These are phyloP conservation scores for Hypoxylon rickii DNA, from an alignment of 495 filamentous ascomycete genomes.

Conservation along the genomic window DNA sequence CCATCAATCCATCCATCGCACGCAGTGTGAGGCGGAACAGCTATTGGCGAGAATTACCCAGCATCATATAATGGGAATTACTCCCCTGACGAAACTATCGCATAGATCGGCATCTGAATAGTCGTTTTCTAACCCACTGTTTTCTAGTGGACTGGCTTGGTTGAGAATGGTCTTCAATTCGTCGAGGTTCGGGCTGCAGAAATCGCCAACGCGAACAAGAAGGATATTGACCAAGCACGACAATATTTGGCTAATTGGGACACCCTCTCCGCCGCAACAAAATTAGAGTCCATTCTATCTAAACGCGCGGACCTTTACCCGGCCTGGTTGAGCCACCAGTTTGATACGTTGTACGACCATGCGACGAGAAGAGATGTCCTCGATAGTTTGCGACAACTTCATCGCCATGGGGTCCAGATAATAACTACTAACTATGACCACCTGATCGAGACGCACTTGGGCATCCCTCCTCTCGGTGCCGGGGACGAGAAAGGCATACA, in stretches of 20 bases:
- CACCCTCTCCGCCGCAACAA: neutral
- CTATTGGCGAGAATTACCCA: too few species aligned
- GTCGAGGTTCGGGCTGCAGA: neutral
- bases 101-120: too few species aligned
- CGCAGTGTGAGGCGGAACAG: too few species aligned
- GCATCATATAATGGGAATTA: too few species aligned
- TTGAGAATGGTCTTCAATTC: neutral
- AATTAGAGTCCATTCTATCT: neutral
- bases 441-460: neutral
- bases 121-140: too few species aligned
- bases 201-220: neutral
- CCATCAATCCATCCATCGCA: neutral
- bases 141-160: neutral
- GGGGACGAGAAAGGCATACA: neutral
- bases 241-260: neutral
- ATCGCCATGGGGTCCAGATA: neutral
- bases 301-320: neutral
- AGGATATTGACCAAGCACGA: neutral
- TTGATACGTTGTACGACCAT: neutral
- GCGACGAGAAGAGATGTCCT: neutral
- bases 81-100: too few species aligned
- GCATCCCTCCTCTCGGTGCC: neutral
- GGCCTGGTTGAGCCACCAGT: neutral
- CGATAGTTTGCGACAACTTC: neutral
- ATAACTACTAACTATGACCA: neutral